Base-by-base conservation (phyloP, 1,139 yeast species). In the Candida tropicalis region DNA sequence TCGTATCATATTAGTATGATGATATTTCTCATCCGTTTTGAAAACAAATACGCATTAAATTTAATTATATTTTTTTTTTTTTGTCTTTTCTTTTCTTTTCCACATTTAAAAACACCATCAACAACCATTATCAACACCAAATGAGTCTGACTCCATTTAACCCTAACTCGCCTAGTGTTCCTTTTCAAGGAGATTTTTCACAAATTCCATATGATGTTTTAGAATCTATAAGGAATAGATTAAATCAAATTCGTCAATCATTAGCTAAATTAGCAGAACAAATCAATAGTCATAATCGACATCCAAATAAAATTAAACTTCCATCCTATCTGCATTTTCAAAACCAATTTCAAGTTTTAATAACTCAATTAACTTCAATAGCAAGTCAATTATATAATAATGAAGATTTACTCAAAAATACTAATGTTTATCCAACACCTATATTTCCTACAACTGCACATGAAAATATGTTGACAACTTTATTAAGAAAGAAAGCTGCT, bases 361-460 rank as follows among this genome's bases (percentile, higher is more conserved):
- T 90, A 27, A 87, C 96, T 11, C 98, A 93, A 59, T 68, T 91
- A 39, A 79, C 80, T 31, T 82, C 96, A 1, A 76, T 91, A 10
- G 80, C 95, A 0, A 68, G 79, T 10, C 84, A 88, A 3, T 60
- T 91, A 29, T 81, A 83, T 39, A 75, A 75, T 43, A 81, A 84
- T 56, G 76, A 79, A 9, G 85, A 79, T 7, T 61, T 77, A 0
- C 68, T 93, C 20, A 75, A 75, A 38, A 67, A 78, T 11, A 82
- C 96, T 1, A 89, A 87, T 40, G 91, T 83, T 3, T 91, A 81
- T 57, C 98, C 98, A 1, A 68, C 88, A 37, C 87, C 93, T 0
- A 75, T 75, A 22, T 93, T 91, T 59, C 97, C 97, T 3, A 81
- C 95, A 0, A 77, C 88, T 1, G 86, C 87, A 35, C 93, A 88